These are phyloP conservation scores for Grigorovia yakushimaensis DNA, from an alignment of 805 yeast genomes.

Conservation along the genomic window DNA sequence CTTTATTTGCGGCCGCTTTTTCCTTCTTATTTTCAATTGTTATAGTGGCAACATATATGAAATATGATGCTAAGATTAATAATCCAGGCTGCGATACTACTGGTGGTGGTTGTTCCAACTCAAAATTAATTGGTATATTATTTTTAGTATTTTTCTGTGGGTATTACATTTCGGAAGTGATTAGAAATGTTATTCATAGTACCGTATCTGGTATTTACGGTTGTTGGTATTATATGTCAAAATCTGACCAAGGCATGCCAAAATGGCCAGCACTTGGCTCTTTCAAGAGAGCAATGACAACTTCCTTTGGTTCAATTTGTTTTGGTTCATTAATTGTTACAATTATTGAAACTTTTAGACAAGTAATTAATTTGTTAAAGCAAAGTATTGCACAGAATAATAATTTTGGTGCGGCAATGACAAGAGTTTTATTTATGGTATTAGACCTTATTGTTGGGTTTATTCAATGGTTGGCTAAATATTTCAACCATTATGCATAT, in stretches of 20 bases:
- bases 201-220: conserved; percentile 80
- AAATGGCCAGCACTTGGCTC: conserved; percentile 72
- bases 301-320: conserved; percentile 83
- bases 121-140: conserved; percentile 57
- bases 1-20: conserved; percentile 50
- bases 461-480: conserved; percentile 69
- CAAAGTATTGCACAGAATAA: conserved; percentile 32
- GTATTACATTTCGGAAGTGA: conserved; percentile 71
- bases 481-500: conserved; percentile 86
- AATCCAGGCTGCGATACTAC: conserved; percentile 43
- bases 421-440: conserved; percentile 42
- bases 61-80: conserved; percentile 48
- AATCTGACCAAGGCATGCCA: conserved; percentile 72
- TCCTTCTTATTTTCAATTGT: conserved; percentile 56
- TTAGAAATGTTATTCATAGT: conserved; percentile 70
- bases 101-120: conserved; percentile 47
- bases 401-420: conserved; percentile 41
- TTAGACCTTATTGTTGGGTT: conserved; percentile 53
- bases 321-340: conserved; percentile 73
- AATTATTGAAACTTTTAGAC: conserved; percentile 56
- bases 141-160: conserved; percentile 76
- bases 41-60: conserved; percentile 68
- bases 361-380: conserved; percentile 42
- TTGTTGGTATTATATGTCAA: conserved; percentile 78
- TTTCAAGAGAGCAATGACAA: conserved; percentile 68